Base-by-base conservation (phyloP, 1,284 basidiomycete genomes). In the Grifola frondosa region DNA sequence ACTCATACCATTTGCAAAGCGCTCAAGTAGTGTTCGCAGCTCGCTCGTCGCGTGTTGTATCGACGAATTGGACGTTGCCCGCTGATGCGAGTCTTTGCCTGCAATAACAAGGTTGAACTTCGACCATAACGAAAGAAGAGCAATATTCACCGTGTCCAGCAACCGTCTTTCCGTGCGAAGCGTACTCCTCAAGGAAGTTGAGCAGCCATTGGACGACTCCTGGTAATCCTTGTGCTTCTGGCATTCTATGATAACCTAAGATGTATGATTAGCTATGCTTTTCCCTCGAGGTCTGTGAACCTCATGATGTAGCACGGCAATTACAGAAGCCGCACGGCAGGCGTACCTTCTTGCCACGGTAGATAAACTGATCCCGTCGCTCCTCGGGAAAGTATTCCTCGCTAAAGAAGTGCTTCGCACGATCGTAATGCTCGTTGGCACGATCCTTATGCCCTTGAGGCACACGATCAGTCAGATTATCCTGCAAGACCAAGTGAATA, bases 171-270 rank as follows among this genome's bases (percentile, higher is more conserved):
- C 82, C 82, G 54, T 88, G 80, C 4, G 70, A 68, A 31, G 81
- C 78, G 68, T 96, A 97, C 60, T 88, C 81, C 60, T 84, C 80
- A n/a, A 88, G 61, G 46, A 78, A 74, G 38, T 73, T 69, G 33
- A 94, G 71, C 26, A 93, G 72, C 88, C 90, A 94, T 15, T 68
- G 69, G 52, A 94, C 78, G 86, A 82, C 42, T 81, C 83, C 58
- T 94, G 89, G 68, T 97, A 97, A 61, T 96, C 89, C 46, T 84
- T 78, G 69, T 96, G 91, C 61, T 87, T 83, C 71, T 97, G 95
- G 67, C 91, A 93, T 67, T 97, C 95, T 46, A 94, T 76, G 49
- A 97, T 80, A 30, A 92, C 88, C 84, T 90, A 35, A 11, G 6
- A 15, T 11, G 6, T 15, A 62, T 58, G 59, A 65, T 42, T 52